These are phyloP conservation scores for Cyberlindnera americana DNA, from an alignment of 805 yeast genomes.

Conservation along the genomic window DNA sequence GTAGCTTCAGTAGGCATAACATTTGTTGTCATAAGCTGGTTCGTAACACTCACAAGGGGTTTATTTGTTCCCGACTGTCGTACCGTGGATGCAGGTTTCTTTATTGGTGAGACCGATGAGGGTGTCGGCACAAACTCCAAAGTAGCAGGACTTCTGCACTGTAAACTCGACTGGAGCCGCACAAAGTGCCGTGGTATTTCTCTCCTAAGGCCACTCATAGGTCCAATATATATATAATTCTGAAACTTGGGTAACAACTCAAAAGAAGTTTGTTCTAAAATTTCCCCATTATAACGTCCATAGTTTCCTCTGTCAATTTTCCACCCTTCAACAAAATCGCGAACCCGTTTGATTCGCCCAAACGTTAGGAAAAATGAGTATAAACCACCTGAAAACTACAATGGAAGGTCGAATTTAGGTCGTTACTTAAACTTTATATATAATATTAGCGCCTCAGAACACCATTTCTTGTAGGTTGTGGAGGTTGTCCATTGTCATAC, in stretches of 20 bases:
- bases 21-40: not conserved
- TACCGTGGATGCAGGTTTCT: not conserved
- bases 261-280: too few relatives aligned
- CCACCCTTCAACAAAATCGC: conserved; percentile 2
- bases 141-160: not conserved
- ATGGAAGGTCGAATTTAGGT: too few relatives aligned
- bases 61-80: not conserved
- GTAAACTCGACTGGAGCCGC: conserved; percentile 3
- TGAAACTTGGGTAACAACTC: too few relatives aligned
- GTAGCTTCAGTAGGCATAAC: not conserved
- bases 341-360: not conserved
- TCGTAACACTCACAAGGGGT: not conserved
- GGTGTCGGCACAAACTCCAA: not conserved
- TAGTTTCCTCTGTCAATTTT: not conserved
- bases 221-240: too few relatives aligned
- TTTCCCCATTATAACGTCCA: not conserved
- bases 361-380: too few relatives aligned
- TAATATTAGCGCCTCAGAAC: conserved; percentile 19
- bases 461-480: conserved; percentile 26
- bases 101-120: not conserved
- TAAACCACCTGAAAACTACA: too few relatives aligned
- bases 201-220: not conserved
- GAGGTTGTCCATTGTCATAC: conserved; percentile 13
- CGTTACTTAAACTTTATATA: too few relatives aligned
- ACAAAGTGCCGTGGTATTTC: not conserved